phyloP scores from a whole-genome alignment of 176 grass and related monocot species.

The Lolium multiflorum region DNA sequence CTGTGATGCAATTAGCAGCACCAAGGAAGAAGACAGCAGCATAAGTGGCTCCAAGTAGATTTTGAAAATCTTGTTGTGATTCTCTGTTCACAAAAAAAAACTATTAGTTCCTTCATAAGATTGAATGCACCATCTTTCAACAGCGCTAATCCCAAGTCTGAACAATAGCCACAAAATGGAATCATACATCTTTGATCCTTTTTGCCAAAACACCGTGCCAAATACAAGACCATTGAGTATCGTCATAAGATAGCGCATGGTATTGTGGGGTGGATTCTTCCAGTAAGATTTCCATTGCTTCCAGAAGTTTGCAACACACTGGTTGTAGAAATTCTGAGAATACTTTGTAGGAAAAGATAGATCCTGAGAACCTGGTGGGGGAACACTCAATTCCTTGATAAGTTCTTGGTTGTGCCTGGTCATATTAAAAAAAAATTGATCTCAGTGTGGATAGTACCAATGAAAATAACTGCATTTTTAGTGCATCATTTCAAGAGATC shows the following conservation, averaged over 20 bases:
- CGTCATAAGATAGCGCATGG: constrained; percentile 78
- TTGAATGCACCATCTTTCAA: not conserved
- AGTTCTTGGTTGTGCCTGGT: constrained; percentile 59
- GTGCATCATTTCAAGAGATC: not conserved
- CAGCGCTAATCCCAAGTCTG: constrained; percentile 6
- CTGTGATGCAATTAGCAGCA: no score
- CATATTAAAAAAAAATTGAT: constrained; percentile 26
- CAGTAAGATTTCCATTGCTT: constrained; percentile 85
- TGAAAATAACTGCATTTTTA: not conserved
- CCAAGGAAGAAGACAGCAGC: no score
- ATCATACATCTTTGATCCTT: constrained; percentile 68
- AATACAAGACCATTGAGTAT: constrained; percentile 67
- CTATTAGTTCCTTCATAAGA: constrained; percentile 34
- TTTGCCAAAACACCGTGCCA: constrained; percentile 85
- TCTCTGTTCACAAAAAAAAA: constrained; percentile 5
- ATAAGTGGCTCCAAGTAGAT: no score
- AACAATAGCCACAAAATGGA: constrained; percentile 24
- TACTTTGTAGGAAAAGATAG: constrained; percentile 84
- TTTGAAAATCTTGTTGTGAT: no score
- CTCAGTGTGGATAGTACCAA: not conserved
- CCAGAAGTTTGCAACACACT: constrained; percentile 76
- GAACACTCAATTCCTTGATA: constrained; percentile 74
- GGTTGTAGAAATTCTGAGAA: constrained; percentile 63
- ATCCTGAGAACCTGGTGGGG: constrained; percentile 56
- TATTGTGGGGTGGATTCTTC: constrained; percentile 91